Evolutionary conservation across 1,139 yeast species (phyloP), one percentile per base, ranked within the genome.

Genomic region (Yamadazyma spencermartinsiae): DNA sequence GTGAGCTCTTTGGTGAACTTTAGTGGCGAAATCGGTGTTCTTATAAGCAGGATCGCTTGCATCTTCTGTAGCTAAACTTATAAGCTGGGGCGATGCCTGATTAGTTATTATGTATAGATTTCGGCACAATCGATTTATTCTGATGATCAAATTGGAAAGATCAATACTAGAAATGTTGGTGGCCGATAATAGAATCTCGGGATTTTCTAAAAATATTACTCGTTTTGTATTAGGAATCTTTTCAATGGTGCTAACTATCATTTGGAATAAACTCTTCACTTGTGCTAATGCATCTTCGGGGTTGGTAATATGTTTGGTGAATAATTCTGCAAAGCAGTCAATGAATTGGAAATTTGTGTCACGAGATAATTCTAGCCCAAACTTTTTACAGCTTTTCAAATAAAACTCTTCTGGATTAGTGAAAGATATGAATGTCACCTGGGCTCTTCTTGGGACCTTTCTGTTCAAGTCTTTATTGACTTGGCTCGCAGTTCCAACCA

Each of bases 171-270:
- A 41, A 3, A 67, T 43, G 15, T 52, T 50, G 1, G 80, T 72
- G 2, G 79, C 60, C 5, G 69, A 61, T 15, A 79, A 55, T 2
- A 81, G 58, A 10, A 76, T 39, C 41, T 82, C 87, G 0, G 79
- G 73, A 6, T 68, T 63, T 40, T 77, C 81, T 4, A 77, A 41
- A 25, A 76, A 55, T 0, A 75, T 53, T 4, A 71, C 54, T 17
- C 54, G 60, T 16, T 56, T 61, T 4, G 33, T 14, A 19, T 41
- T 32, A 10, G 38, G 36, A 3, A 25, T 18, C 3, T 31, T 23
- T 9, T 19, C 19, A 0, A 57, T 41, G 23, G 44, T 43, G n/a
- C 44, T 24, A 6, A 44, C 32, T 0, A 63, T 43, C 0, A 45
- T 38, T n/a, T 57, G 52, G 38, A 70, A 65, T n/a, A 67, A 32